phyloP scores from a whole-genome alignment of 352 stramenopile genomes.

The Pythium sukuiense region DNA sequence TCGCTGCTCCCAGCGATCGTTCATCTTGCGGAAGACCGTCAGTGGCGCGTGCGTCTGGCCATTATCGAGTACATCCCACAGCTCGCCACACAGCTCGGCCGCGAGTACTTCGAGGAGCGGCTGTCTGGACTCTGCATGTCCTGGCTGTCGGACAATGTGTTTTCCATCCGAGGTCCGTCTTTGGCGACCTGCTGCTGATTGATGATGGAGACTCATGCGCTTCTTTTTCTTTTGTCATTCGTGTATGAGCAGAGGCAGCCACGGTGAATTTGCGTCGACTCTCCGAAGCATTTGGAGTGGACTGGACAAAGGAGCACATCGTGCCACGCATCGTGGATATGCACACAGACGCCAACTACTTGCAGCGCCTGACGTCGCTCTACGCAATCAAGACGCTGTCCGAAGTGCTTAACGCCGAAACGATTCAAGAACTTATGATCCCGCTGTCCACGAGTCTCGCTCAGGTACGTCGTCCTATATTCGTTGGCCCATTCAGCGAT shows the following conservation, averaged over 20 bases:
- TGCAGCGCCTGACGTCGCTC: slow-evolving; percentile 93
- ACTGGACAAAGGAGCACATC: slow-evolving; percentile 94
- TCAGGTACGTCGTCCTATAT: slow-evolving; percentile 43
- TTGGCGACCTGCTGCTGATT: background rate
- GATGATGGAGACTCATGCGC: background rate
- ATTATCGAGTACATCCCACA: slow-evolving; percentile 99
- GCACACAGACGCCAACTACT: slow-evolving; percentile 92
- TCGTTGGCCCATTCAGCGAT: background rate
- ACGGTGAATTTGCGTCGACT: slow-evolving; percentile 95
- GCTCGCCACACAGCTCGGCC: slow-evolving; percentile 94
- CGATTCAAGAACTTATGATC: slow-evolving; percentile 87
- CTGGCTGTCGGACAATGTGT: slow-evolving; percentile 97
- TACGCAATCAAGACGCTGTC: slow-evolving; percentile 86
- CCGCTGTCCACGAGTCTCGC: slow-evolving; percentile 92
- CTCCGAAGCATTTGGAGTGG: slow-evolving; percentile 93
- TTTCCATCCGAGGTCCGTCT: slow-evolving; percentile 88
- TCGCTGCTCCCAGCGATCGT: slow-evolving; percentile 97
- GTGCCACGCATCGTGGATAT: slow-evolving; percentile 95
- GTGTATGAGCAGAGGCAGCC: slow-evolving; percentile 77
- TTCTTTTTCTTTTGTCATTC: background rate
- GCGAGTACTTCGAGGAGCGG: slow-evolving; percentile 96
- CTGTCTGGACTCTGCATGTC: slow-evolving; percentile 95
- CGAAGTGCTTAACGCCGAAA: slow-evolving; percentile 70
- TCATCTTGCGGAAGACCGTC: slow-evolving; percentile 97
- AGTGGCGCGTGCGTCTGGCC: slow-evolving; percentile 97